Conservation (phyloP, 352 stramenopile species). For the Phytopythium boreale region DNA sequence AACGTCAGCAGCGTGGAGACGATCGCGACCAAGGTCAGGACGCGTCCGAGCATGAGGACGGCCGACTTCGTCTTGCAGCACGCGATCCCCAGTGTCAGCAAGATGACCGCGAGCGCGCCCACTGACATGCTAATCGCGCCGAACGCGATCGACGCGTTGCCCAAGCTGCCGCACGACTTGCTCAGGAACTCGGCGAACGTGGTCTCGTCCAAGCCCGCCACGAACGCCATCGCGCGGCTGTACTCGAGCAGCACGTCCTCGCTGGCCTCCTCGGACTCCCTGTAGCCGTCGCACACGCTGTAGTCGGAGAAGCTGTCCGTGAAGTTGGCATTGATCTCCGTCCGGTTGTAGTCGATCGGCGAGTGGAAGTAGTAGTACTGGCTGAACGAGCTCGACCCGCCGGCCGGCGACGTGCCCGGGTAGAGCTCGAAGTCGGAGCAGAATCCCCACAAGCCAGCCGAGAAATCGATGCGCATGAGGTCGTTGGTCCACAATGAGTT, state of each 20-base stretch:
- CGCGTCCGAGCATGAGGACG: constrained; percentile 43
- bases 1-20: constrained; percentile 49
- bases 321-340: constrained; percentile 21
- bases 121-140: constrained; percentile 31
- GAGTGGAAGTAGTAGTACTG: constrained; percentile 73
- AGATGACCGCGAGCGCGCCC: constrained; percentile 41
- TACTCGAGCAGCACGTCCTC: constrained; percentile 24
- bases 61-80: constrained; percentile 66
- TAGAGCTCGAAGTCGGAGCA: constrained; percentile 49
- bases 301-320: constrained; percentile 41
- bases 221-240: constrained; percentile 23
- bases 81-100: constrained; percentile 49
- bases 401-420: constrained; percentile 9
- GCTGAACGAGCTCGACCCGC: constrained; percentile 36
- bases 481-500: constrained; percentile 26
- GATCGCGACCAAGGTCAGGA: constrained; percentile 36
- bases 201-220: constrained; percentile 39
- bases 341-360: constrained; percentile 44
- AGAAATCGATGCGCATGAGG: constrained; percentile 40
- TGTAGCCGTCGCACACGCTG: constrained; percentile 62
- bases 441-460: constrained; percentile 55
- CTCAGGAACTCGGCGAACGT: constrained; percentile 61
- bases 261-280: constrained; percentile 18
- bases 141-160: constrained; percentile 40
- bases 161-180: constrained; percentile 45